These are phyloP conservation scores for Rutstroemia sp. DNA, from an alignment of 2,329 filamentous ascomycete genomes.

Conservation along the genomic window DNA sequence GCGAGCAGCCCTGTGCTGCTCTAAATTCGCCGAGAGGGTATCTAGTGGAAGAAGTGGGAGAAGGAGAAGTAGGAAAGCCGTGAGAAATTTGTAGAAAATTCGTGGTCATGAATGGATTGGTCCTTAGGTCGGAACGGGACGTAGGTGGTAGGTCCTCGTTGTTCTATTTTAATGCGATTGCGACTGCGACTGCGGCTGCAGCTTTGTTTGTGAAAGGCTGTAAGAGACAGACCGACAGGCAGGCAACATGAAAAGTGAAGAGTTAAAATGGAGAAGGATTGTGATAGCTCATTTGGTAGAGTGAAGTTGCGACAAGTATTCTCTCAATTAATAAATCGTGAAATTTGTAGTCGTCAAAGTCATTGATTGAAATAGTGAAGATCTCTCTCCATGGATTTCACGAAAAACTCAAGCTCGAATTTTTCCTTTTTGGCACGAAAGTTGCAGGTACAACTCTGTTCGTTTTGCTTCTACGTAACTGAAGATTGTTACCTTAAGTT, in stretches of 20 bases:
- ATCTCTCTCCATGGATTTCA: too few relatives aligned
- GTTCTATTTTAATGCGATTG: background rate
- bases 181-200: background rate
- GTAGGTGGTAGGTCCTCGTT: background rate
- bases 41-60: conserved; percentile 1
- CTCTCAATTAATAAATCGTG: too few relatives aligned
- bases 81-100: background rate
- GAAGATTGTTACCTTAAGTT: too few relatives aligned
- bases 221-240: background rate
- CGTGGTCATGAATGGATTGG: background rate
- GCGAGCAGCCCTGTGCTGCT: conserved; percentile 50
- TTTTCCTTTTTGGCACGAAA: too few relatives aligned
- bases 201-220: too few relatives aligned
- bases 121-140: background rate
- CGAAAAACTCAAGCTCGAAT: too few relatives aligned
- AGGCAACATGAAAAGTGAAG: background rate
- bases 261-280: background rate
- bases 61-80: background rate
- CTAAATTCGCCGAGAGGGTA: conserved; percentile 15
- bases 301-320: background rate
- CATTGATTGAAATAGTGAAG: too few relatives aligned
- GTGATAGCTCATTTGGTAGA: background rate
- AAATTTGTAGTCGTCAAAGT: too few relatives aligned
- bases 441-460: too few relatives aligned
- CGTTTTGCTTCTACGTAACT: too few relatives aligned